Conservation (phyloP, 1,139 yeast species). For the Yamadazyma diospyri region DNA sequence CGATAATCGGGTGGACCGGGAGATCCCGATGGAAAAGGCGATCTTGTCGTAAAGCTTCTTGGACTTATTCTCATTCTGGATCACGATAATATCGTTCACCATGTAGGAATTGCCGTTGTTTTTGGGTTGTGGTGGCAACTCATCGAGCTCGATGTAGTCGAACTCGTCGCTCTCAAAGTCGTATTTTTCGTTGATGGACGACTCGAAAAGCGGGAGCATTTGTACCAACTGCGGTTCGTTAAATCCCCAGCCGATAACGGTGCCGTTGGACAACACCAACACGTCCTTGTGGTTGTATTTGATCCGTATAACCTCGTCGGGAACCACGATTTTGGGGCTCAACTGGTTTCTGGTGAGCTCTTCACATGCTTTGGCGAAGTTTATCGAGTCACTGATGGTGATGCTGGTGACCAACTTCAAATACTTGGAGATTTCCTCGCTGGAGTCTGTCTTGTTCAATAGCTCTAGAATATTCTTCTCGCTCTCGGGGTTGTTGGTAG, state of each 20-base stretch:
- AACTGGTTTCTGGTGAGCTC: constrained; percentile 1
- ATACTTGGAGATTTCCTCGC: constrained; percentile 11
- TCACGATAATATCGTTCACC: constrained; percentile 67
- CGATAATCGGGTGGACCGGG: constrained; percentile 81
- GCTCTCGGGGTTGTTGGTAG: constrained; percentile 14
- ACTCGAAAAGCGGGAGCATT: constrained; percentile 41
- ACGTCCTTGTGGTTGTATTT: constrained; percentile 39
- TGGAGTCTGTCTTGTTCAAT: constrained; percentile 10
- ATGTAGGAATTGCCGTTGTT: constrained; percentile 39
- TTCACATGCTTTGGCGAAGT: constrained; percentile 7
- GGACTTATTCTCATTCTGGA: constrained; percentile 46
- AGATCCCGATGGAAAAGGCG: constrained; percentile 84
- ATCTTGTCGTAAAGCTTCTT: constrained; percentile 69
- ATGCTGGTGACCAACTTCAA: constrained; percentile 14
- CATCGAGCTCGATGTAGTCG: constrained; percentile 65
- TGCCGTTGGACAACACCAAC: constrained; percentile 66
- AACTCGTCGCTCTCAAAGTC: constrained; percentile 77
- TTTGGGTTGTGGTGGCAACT: constrained; percentile 22
- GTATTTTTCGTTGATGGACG: constrained; percentile 36
- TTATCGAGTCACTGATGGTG: constrained; percentile 16
- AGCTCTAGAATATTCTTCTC: constrained; percentile 13
- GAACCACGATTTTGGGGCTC: constrained; percentile 43
- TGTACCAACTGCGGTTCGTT: constrained; percentile 51
- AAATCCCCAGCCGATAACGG: constrained; percentile 81
- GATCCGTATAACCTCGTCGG: constrained; percentile 64